Evolutionary conservation across 2,329 filamentous ascomycete genomes (phyloP).

Genomic region (Neurospora crassa): DNA sequence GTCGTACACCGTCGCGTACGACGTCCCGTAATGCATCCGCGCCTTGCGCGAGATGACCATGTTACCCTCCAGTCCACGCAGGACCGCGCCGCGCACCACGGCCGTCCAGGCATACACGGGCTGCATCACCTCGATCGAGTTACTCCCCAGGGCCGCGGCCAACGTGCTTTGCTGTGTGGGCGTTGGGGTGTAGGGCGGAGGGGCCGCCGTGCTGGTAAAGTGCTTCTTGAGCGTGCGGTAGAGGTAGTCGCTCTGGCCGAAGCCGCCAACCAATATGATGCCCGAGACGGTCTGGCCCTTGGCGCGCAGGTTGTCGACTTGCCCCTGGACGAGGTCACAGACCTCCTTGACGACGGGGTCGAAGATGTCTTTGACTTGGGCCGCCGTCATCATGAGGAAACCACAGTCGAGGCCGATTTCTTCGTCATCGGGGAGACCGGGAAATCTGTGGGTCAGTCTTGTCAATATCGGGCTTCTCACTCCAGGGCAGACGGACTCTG

Average conservation of each 20-base stretch:
- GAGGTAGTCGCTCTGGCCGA: slow-evolving; percentile 70
- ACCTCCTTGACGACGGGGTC: slow-evolving; percentile 66
- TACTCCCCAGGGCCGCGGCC: slow-evolving; percentile 2
- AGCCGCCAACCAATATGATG: slow-evolving; percentile 75
- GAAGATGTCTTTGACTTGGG: slow-evolving; percentile 63
- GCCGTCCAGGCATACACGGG: slow-evolving; percentile 76
- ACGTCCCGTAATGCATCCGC: slow-evolving; percentile 70
- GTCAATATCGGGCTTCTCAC: background rate
- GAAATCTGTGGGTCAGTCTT: slow-evolving; percentile 40
- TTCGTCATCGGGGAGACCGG: slow-evolving; percentile 66
- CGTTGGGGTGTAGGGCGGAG: slow-evolving; percentile 49
- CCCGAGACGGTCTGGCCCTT: slow-evolving; percentile 57
- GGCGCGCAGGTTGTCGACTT: slow-evolving; percentile 52
- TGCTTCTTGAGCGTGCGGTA: slow-evolving; percentile 61
- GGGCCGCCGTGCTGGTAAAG: slow-evolving; percentile 50
- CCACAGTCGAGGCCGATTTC: slow-evolving; percentile 65
- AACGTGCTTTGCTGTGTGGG: slow-evolving; percentile 43
- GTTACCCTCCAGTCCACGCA: slow-evolving; percentile 66
- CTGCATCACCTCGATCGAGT: slow-evolving; percentile 69
- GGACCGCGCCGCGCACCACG: slow-evolving; percentile 66
- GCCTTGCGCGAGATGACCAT: slow-evolving; percentile 69
- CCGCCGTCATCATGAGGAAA: slow-evolving; percentile 62
- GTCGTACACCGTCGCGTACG: slow-evolving; percentile 73
- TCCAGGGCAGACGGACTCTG: no score
- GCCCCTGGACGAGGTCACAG: slow-evolving; percentile 57